phyloP scores from a whole-genome alignment of 805 yeast species.

The Ascoidea asiatica region DNA sequence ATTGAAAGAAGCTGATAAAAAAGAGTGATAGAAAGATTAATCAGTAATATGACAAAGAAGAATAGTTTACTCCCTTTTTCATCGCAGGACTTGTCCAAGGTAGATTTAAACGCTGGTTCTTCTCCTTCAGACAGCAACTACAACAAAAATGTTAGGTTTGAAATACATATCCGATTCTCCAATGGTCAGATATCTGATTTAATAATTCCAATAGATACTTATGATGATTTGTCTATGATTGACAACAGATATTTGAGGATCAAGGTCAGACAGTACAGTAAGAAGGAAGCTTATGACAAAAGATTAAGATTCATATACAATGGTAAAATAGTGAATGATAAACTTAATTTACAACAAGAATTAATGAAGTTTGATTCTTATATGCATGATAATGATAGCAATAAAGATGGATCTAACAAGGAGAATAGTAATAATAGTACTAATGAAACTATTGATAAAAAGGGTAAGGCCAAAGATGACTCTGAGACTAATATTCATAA shows the following conservation, averaged over 20 bases:
- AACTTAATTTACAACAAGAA: constrained; percentile 40
- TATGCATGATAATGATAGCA: constrained; percentile 21
- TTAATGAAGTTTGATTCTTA: constrained; percentile 20
- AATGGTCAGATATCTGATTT: constrained; percentile 27
- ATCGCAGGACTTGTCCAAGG: too few species aligned
- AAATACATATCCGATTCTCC: constrained; percentile 28
- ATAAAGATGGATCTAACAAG: constrained; percentile 3
- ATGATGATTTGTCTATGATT: constrained; percentile 17
- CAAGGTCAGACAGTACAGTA: constrained; percentile 24
- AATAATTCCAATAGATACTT: constrained; percentile 19
- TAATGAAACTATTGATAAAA: constrained; percentile 5
- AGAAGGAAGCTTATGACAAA: constrained; percentile 23
- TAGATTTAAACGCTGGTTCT: background rate
- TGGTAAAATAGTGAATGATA: constrained; percentile 50
- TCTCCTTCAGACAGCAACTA: background rate
- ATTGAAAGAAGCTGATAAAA: too few species aligned
- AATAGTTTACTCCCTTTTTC: too few species aligned
- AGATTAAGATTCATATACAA: constrained; percentile 54
- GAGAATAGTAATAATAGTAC: constrained; percentile 2
- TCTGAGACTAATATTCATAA: constrained; percentile 12
- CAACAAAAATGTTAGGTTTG: constrained; percentile 1
- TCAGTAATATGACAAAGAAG: too few species aligned
- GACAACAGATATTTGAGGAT: constrained; percentile 26
- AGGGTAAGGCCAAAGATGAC: constrained; percentile 9
- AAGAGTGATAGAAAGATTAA: too few species aligned